Conservation (phyloP, 2,329 filamentous ascomycete species). For the Didymosphaeria variabile region DNA sequence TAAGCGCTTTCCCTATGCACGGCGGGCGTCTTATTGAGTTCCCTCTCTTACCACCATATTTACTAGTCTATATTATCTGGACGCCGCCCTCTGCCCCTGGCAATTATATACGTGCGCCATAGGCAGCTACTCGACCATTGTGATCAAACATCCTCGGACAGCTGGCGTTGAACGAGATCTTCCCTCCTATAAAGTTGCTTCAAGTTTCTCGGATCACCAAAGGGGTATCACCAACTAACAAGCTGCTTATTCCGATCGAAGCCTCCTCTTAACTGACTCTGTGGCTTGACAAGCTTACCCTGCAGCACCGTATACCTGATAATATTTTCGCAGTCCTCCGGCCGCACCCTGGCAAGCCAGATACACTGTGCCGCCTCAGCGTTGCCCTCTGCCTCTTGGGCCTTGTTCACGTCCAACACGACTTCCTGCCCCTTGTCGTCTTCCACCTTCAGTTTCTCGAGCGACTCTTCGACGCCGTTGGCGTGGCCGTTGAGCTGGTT, state of each 20-base stretch:
- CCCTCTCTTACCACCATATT: too few species aligned
- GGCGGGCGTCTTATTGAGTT: too few species aligned
- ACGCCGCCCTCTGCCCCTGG: too few species aligned
- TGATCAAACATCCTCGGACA: too few species aligned
- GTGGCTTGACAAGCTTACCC: conserved; percentile 93
- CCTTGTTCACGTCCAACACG: conserved; percentile 42
- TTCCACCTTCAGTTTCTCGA: conserved; percentile 50
- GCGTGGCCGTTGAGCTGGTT: conserved; percentile 30
- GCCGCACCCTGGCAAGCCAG: conserved; percentile 85
- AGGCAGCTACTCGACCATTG: too few species aligned
- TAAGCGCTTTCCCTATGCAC: too few species aligned
- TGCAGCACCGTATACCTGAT: conserved; percentile 88
- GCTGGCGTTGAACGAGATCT: too few species aligned
- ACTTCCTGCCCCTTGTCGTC: conserved; percentile 49
- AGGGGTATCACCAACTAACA: conserved; percentile 77
- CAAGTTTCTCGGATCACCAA: not conserved
- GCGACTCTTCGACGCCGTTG: conserved; percentile 44
- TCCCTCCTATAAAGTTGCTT: not conserved
- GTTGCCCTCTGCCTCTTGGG: conserved; percentile 48
- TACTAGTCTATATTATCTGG: too few species aligned
- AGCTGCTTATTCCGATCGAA: conserved; percentile 85
- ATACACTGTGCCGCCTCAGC: conserved; percentile 81
- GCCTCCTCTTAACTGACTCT: conserved; percentile 83
- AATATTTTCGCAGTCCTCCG: conserved; percentile 93
- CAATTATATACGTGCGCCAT: too few species aligned